A percentile compares a stretch with the other conserved stretches of the same genome.
Conservation (phyloP, 768 basidiomycete species). For the Pleurotus ostreatus region DNA sequence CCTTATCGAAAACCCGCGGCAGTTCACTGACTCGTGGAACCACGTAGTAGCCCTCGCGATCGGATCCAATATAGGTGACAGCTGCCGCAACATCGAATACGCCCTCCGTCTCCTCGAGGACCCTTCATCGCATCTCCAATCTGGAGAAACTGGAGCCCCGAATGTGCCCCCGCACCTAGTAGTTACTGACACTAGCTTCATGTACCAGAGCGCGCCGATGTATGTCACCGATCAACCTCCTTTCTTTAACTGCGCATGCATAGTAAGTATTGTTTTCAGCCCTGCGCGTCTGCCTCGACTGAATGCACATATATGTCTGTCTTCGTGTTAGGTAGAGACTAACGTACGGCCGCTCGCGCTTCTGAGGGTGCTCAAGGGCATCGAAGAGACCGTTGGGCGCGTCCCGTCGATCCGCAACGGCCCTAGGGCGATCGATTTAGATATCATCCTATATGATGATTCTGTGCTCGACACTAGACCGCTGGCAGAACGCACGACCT, state of each 20-base stretch:
- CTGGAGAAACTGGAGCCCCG: conserved; percentile 6
- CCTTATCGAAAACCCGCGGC: background rate
- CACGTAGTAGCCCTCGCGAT: conserved; percentile 65
- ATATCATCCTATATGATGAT: conserved; percentile 75
- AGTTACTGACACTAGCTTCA: conserved; percentile 76
- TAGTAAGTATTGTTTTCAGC: conserved; percentile 48
- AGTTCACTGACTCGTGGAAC: background rate
- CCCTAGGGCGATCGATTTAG: conserved; percentile 87
- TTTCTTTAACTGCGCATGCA: conserved; percentile 89
- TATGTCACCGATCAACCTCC: conserved; percentile 87
- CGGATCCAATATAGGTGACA: conserved; percentile 89
- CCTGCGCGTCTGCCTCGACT: background rate
- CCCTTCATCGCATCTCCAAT: conserved; percentile 22
- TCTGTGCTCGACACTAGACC: conserved; percentile 54
- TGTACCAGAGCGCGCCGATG: conserved; percentile 96
- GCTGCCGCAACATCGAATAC: conserved; percentile 74
- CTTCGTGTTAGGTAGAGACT: conserved; percentile 67
- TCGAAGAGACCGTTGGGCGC: conserved; percentile 76
- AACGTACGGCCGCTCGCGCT: conserved; percentile 56
- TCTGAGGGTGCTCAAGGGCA: conserved; percentile 60
- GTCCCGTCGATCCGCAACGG: conserved; percentile 78
- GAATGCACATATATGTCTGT: background rate
- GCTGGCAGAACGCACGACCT: conserved; percentile 27
- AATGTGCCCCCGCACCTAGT: conserved; percentile 22
- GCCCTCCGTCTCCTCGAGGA: conserved; percentile 71